Evolutionary conservation across 306 rosid species (phyloP), one percentile per base, ranked within the genome.

Genomic region (Malus domestica): DNA sequence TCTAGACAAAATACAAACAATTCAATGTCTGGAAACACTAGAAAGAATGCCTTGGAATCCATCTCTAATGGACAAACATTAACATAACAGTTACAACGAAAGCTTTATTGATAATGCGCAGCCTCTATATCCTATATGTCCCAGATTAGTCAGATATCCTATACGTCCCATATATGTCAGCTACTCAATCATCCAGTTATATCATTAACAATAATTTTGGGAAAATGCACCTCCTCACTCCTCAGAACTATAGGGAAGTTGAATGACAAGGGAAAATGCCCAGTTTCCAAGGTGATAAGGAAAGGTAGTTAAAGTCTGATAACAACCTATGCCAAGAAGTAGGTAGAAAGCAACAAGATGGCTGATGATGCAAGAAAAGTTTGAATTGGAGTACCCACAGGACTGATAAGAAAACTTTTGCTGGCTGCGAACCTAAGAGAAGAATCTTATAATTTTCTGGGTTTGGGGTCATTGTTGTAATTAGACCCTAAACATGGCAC

Each of bases 401-500:
- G 58, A 67, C 25, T 54, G 74, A 73, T 55, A 49, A 35, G 45
- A 78, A 18, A 78, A 18, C 72, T 35, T 19, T 49, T 8, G 20
- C 51, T 67, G 76, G 78, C 64, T 70, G 65, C 68, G 69, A 80
- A 76, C 80, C 89, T 86, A 87, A 75, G 54, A 59, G 80, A 87
- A 59, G 79, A 87, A 79, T 74, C 82, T 69, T 77, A 64, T 74
- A 76, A 76, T 71, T 72, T 60, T n/a, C 40, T 70, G 71, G 67
- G 73, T 80, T 27, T 72, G 49, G 85, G 78, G 70, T 71, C 80
- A 38, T 67, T 74, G 61, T 77, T 60, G 72, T 80, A 66, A 63
- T 38, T 78, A 58, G 27, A 80, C 52, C 80, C 89, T 83, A 81
- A 77, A 80, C 86, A 87, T 40, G 80, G 77, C 59, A 81, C 83